Evolutionary conservation across 768 basidiomycete genomes (phyloP), one percentile per base, ranked within the genome.

Genomic region (Mycena rosella): DNA sequence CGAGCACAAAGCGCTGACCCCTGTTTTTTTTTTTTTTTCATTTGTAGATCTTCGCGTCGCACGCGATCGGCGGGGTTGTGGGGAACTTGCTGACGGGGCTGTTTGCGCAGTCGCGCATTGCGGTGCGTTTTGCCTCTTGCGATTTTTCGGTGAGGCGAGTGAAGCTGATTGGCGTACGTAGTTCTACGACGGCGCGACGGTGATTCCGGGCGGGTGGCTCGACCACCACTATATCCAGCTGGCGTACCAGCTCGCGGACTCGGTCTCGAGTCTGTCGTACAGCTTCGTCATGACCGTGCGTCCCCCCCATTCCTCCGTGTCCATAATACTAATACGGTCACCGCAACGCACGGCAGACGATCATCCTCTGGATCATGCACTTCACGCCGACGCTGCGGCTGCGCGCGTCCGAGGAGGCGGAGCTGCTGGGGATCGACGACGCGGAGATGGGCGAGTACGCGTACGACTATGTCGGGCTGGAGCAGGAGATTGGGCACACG

Each of bases 341-440:
- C n/a, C n/a, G n/a, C n/a, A n/a, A 20, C 47, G 17, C 24, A 34
- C 14, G 26, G 14, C 72, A 91, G 90, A 94, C 91, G 9, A 82
- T 92, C 79, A 93, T 95, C 76, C 86, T 94, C 38, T 94, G 93
- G 93, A 79, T 89, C 70, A 95, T 97, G 93, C 94, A 96, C 80
- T 90, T 80, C 78, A 90, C 95, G 73, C 95, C 95, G 9, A 92
- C 91, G 59, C 84, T 94, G 60, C 84, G 89, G 44, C 85, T 98
- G 69, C 91, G 94, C 60, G 83, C 84, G 32, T 76, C 79, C 15
- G 89, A 90, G 69, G 88, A 90, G 68, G 83, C 81, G 15, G 92
- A 94, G 79, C 88, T 91, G 44, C 81, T 97, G 52, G 96, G 96
- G 63, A 89, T 97, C 72, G 96, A 98, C 79, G 93, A 95, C 74